Percentiles rank a stretch among this genome's conserved stretches.
Evolutionary conservation across 1,284 basidiomycete genomes (phyloP).

Genomic region (Apiotrichum veenhuisii): DNA sequence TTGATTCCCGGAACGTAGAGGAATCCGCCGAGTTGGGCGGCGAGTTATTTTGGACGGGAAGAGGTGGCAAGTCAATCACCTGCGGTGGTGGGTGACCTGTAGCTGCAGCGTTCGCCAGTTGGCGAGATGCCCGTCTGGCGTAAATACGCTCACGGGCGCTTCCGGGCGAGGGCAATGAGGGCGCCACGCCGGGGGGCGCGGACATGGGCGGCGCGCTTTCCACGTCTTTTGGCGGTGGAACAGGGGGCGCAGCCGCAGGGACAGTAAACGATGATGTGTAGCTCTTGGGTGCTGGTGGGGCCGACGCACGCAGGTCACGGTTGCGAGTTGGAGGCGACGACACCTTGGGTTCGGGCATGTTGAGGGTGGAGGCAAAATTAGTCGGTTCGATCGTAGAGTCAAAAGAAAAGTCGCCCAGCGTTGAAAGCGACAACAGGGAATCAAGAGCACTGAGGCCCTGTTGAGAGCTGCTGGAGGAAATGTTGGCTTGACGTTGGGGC

Average conservation of each 20-base stretch:
- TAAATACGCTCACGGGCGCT: slow-evolving; percentile 42
- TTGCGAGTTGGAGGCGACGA: slow-evolving; percentile 12
- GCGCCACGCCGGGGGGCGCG: not conserved
- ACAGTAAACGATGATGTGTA: slow-evolving; percentile 6
- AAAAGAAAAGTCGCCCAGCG: slow-evolving; percentile 39
- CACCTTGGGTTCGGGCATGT: slow-evolving; percentile 24
- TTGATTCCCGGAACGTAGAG: slow-evolving; percentile 19
- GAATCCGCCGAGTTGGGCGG: slow-evolving; percentile 40
- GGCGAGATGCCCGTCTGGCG: slow-evolving; percentile 30
- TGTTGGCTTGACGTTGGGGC: slow-evolving; percentile 6
- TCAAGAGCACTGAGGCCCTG: slow-evolving; percentile 10
- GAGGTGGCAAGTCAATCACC: slow-evolving; percentile 12
- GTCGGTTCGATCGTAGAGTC: slow-evolving; percentile 38
- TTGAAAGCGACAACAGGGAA: slow-evolving; percentile 23
- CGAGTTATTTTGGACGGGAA: slow-evolving; percentile 8
- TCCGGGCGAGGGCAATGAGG: slow-evolving; percentile 23
- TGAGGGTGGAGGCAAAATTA: slow-evolving; percentile 30
- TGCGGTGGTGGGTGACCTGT: slow-evolving; percentile 5
- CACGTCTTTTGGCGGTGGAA: slow-evolving; percentile 2
- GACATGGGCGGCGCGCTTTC: not conserved
- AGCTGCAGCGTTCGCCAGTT: slow-evolving; percentile 14
- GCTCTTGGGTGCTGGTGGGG: slow-evolving; percentile 19
- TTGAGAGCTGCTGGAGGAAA: slow-evolving; percentile 2
- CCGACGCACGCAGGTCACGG: slow-evolving; percentile 17
- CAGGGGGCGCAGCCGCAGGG: slow-evolving; percentile 7